phyloP scores from a whole-genome alignment of 2,329 filamentous ascomycete species.

The Colletotrichum simmondsii region DNA sequence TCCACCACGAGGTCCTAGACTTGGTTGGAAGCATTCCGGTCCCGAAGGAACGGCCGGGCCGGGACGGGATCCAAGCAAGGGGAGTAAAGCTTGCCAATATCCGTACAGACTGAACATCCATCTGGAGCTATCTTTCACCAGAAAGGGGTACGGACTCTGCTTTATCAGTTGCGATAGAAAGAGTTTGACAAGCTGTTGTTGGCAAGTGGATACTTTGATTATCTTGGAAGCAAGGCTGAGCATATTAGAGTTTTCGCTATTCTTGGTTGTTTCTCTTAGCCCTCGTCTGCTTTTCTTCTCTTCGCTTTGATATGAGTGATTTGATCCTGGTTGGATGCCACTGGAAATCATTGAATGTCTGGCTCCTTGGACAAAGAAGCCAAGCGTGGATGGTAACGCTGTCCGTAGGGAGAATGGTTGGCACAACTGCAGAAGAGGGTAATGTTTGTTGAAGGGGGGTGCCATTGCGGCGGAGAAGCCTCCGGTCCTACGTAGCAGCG shows the following conservation, averaged over 20 bases:
- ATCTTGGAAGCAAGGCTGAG: not conserved
- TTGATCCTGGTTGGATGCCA: not conserved
- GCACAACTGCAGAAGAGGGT: not conserved
- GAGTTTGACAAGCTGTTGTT: not conserved
- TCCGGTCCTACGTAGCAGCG: not conserved
- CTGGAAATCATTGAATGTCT: not conserved
- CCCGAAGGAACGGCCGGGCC: slow-evolving; percentile 2
- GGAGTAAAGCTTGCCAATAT: slow-evolving; percentile 14
- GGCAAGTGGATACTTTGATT: not conserved
- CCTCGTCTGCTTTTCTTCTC: slow-evolving; percentile 1
- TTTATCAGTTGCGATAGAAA: not conserved
- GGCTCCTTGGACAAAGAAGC: not conserved
- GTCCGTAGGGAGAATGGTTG: not conserved
- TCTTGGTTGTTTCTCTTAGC: not conserved
- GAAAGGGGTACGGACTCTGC: not conserved
- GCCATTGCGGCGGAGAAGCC: slow-evolving; percentile 11
- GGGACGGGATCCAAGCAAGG: not conserved
- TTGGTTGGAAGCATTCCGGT: not conserved
- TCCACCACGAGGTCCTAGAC: too few relatives aligned
- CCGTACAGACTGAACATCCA: not conserved
- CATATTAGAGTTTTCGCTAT: too few relatives aligned
- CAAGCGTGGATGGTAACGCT: not conserved
- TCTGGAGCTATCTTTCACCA: not conserved
- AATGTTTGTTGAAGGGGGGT: not conserved
- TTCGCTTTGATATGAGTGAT: not conserved